A percentile compares a stretch with the other conserved stretches of the same genome.
Evolutionary conservation across 768 basidiomycete species (phyloP).

Genomic region (Boletus bicolor): DNA sequence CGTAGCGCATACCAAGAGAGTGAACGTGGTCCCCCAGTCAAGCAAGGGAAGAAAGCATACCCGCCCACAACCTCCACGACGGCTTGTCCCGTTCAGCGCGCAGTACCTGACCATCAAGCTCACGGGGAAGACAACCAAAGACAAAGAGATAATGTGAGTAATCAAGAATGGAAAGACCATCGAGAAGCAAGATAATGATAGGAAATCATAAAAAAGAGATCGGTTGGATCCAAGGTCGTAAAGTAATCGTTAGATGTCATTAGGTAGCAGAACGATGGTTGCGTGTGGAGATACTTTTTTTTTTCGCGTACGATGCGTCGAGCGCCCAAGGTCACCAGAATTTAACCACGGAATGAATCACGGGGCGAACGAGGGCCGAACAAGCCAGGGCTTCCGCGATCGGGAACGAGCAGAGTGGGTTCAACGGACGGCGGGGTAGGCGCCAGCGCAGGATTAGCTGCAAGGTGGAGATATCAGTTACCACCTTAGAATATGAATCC

Average conservation of each 20-base stretch:
- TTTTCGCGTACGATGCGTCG: background rate
- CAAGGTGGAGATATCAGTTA: slow-evolving; percentile 7
- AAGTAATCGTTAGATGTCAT: slow-evolving; percentile 21
- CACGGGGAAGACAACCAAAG: background rate
- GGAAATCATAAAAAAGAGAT: slow-evolving; percentile 3
- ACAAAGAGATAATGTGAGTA: background rate
- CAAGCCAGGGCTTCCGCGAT: slow-evolving; percentile 57
- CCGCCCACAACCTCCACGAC: background rate
- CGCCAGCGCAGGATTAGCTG: slow-evolving; percentile 55
- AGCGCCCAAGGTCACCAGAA: background rate
- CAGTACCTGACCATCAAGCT: background rate
- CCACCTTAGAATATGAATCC: background rate
- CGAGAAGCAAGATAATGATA: slow-evolving; percentile 29
- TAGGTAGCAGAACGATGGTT: background rate
- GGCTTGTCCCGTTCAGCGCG: background rate
- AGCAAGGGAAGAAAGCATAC: background rate
- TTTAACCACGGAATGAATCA: slow-evolving; percentile 30
- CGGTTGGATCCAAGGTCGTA: slow-evolving; percentile 12
- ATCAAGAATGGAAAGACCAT: background rate
- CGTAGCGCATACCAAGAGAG: background rate
- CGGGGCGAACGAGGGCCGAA: slow-evolving; percentile 77
- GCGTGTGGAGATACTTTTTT: background rate
- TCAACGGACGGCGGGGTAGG: slow-evolving; percentile 63
- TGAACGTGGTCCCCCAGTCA: background rate
- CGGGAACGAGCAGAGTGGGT: slow-evolving; percentile 60